Conservation (phyloP, 306 rosid genomes). For the Fragaria vesca region DNA sequence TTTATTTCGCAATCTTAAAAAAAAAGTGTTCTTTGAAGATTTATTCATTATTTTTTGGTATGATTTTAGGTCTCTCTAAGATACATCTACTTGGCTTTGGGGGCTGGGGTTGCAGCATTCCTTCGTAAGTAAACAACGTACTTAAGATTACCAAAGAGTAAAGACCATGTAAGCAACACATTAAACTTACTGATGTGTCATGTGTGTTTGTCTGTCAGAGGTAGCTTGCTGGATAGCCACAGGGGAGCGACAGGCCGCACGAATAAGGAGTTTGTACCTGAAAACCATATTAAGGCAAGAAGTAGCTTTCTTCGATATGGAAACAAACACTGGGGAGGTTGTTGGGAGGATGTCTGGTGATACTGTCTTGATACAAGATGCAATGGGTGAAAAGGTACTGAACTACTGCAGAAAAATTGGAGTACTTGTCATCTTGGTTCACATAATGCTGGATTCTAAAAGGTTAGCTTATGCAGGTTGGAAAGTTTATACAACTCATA, state of each 20-base stretch:
- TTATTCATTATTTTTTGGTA: neutral
- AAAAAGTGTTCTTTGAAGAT: neutral
- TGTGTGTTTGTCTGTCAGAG: conserved; percentile 50
- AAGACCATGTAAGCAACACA: neutral
- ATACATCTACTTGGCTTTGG: conserved; percentile 67
- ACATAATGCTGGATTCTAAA: neutral
- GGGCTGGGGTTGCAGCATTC: conserved; percentile 58
- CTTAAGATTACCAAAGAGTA: neutral
- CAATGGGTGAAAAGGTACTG: conserved; percentile 88
- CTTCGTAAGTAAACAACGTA: conserved; percentile 52
- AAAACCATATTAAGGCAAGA: conserved; percentile 83
- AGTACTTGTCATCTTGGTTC: neutral
- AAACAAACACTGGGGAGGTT: conserved; percentile 87
- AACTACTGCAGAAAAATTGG: neutral
- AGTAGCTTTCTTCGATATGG: conserved; percentile 75
- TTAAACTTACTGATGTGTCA: neutral
- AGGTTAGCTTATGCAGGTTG: conserved; percentile 43
- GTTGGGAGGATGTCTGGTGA: conserved; percentile 41
- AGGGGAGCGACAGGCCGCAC: conserved; percentile 87
- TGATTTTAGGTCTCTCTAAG: conserved; percentile 55
- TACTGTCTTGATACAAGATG: conserved; percentile 75
- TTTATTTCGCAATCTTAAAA: neutral
- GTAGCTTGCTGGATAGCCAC: conserved; percentile 87
- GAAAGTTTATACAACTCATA: conserved; percentile 60
- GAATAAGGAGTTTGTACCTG: conserved; percentile 79